Base-by-base conservation (phyloP, 2,329 filamentous ascomycete species). In the Cladosporium sp. region DNA sequence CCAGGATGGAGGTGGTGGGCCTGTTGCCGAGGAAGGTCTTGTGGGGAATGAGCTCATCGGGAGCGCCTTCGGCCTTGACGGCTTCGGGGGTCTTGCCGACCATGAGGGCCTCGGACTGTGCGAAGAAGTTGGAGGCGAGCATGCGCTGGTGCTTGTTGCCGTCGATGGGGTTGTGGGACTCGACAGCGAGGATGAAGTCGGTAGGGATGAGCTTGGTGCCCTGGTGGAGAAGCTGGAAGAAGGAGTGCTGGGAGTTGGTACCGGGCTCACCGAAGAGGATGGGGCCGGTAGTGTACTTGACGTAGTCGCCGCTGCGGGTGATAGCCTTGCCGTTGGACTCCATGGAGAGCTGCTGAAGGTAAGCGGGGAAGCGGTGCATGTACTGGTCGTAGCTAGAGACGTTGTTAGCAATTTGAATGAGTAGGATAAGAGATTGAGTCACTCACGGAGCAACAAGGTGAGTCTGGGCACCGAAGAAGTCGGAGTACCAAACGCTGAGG, bases 191-290 rank as follows among this genome's bases (percentile, higher is more conserved):
- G 82, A 99, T 96, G 84, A 99, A 99, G 82, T 99, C 95, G 72
- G 94, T 90, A 18, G 95, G 95, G 77, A 99, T 98, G 76, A 99
- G 89, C 88, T 98, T 98, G 74, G 95, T 99, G 75, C 95, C 95
- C 82, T 99, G 95, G 86, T 99, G 95, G 66, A 99, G 89, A 57
- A 99, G 90, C 86, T 99, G 95, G 90, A 96, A 99, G 89, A 99
- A 99, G 67, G 95, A 98, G 87, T 99, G 95, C 84, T 99, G 95
- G 53, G 95, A 95, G 78, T 99, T 99, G 79, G 95, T 99, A 81
- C 93, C 96, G 63, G 95, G 95, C 85, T 99, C 95, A 76, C 95
- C 95, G 78, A 99, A 99, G 69, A 99, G 84, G 77, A 99, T 94
- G 63, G 95, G 88, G 58, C 95, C 94, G 43, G 95, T 99, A 66